Percentiles rank a stretch among this genome's conserved stretches.
Evolutionary conservation across 2,329 filamentous ascomycete species (phyloP).

Genomic region (Cordyceps cicadae): DNA sequence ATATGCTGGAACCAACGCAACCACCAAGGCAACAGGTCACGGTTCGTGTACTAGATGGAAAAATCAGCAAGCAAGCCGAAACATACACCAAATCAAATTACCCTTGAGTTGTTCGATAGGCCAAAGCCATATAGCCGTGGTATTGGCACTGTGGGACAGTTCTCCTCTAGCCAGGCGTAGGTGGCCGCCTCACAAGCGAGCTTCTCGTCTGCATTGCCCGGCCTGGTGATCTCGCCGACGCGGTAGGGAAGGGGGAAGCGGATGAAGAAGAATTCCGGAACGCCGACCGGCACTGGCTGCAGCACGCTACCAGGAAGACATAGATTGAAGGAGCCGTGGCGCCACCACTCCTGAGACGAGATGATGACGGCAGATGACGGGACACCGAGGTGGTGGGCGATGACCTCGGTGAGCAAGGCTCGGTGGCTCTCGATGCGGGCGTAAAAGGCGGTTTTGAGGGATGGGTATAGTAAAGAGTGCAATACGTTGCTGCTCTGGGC

Average conservation of each 20-base stretch:
- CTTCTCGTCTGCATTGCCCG: constrained; percentile 34
- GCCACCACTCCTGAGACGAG: constrained; percentile 15
- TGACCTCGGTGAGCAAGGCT: neutral
- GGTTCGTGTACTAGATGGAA: too few species aligned
- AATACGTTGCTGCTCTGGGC: constrained; percentile 11
- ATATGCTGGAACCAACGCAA: too few species aligned
- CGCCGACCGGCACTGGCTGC: constrained; percentile 3
- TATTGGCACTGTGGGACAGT: constrained; percentile 29
- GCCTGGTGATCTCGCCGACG: constrained; percentile 26
- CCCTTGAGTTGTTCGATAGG: constrained; percentile 8
- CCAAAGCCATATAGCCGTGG: constrained; percentile 19
- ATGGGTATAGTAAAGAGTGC: constrained; percentile 12
- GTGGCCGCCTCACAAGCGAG: constrained; percentile 30
- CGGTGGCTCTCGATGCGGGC: constrained; percentile 10
- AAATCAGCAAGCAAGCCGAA: too few species aligned
- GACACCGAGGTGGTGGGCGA: constrained; percentile 2
- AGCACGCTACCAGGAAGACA: constrained; percentile 22
- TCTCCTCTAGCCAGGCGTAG: constrained; percentile 29
- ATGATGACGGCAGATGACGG: constrained; percentile 5
- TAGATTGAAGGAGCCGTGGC: constrained; percentile 28
- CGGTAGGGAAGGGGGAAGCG: constrained; percentile 27
- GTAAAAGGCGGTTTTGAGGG: constrained; percentile 14
- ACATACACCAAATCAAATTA: neutral
- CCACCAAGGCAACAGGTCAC: too few species aligned
- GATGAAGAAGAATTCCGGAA: constrained; percentile 14